A percentile compares a stretch with the other conserved stretches of the same genome.
Conservation (phyloP, 225 moss, liverwort and hornwort species). For the Ulota crispa region DNA sequence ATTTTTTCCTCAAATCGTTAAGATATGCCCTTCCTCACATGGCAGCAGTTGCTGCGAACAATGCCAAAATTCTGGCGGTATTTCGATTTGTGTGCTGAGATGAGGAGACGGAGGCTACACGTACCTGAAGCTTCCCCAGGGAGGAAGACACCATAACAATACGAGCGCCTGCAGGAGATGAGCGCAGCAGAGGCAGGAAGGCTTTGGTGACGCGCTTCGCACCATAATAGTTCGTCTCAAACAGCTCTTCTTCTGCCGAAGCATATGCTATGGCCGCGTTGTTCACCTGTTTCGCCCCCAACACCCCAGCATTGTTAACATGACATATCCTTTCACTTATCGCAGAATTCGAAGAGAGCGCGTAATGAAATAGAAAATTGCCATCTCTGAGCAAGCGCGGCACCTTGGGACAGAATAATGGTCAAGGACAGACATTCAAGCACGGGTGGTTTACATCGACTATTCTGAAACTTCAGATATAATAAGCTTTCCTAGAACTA, state of each 20-base stretch:
- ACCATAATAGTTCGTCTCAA: constrained; percentile 32
- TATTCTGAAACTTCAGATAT: not conserved
- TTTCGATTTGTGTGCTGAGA: not conserved
- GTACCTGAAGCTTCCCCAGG: not conserved
- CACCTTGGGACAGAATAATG: not conserved
- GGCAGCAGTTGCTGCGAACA: not conserved
- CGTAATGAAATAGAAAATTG: not conserved
- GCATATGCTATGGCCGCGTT: not conserved
- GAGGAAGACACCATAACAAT: constrained; percentile 9
- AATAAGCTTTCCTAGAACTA: not conserved
- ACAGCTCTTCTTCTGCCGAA: not conserved
- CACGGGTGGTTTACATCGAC: not conserved
- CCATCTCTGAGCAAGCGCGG: not conserved
- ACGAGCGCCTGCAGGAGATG: constrained; percentile 30
- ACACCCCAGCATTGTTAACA: not conserved
- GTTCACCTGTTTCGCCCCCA: constrained; percentile 13
- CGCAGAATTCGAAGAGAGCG: not conserved
- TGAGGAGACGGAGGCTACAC: not conserved
- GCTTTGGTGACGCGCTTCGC: constrained; percentile 33
- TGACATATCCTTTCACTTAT: not conserved
- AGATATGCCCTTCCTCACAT: not conserved
- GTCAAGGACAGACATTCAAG: not conserved
- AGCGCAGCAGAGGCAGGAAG: constrained; percentile 30
- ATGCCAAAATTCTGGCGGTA: not conserved
- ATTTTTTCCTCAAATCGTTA: not conserved